phyloP scores from a whole-genome alignment of 257 asterid species.

The Plectranthus barbatus region DNA sequence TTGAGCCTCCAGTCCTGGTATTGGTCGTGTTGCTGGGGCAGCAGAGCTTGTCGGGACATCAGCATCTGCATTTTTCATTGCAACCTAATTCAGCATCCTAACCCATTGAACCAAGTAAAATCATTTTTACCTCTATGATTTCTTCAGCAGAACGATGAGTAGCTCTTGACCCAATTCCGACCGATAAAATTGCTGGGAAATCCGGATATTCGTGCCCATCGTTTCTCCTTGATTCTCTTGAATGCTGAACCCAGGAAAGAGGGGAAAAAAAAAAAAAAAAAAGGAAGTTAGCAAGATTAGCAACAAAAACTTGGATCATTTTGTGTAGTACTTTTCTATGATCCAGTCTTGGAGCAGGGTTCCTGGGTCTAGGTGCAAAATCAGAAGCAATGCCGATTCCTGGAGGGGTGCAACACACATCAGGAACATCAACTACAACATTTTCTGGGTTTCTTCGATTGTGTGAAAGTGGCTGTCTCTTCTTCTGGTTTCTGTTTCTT shows the following conservation, averaged over 20 bases:
- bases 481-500: constrained; percentile 21
- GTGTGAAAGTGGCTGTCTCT: neutral
- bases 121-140: constrained; percentile 34
- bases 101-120: too few species aligned
- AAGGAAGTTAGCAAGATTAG: too few species aligned
- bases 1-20: constrained; percentile 45
- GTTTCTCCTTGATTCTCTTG: constrained; percentile 30
- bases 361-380: constrained; percentile 34
- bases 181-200: constrained; percentile 8
- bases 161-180: constrained; percentile 9
- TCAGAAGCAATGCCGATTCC: constrained; percentile 50
- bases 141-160: constrained; percentile 24
- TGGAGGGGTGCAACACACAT: constrained; percentile 58
- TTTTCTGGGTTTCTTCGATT: constrained; percentile 24
- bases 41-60: constrained; percentile 27
- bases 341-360: constrained; percentile 20
- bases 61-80: constrained; percentile 18
- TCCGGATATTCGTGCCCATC: constrained; percentile 6
- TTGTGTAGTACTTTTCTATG: constrained; percentile 25
- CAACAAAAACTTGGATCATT: too few species aligned
- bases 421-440: constrained; percentile 34
- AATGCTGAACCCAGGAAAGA: constrained; percentile 17
- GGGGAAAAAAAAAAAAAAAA: too few species aligned
- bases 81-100: neutral
- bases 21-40: constrained; percentile 19